phyloP scores from a whole-genome alignment of 2,329 filamentous ascomycete species.

The Colletotrichum nymphaeae region DNA sequence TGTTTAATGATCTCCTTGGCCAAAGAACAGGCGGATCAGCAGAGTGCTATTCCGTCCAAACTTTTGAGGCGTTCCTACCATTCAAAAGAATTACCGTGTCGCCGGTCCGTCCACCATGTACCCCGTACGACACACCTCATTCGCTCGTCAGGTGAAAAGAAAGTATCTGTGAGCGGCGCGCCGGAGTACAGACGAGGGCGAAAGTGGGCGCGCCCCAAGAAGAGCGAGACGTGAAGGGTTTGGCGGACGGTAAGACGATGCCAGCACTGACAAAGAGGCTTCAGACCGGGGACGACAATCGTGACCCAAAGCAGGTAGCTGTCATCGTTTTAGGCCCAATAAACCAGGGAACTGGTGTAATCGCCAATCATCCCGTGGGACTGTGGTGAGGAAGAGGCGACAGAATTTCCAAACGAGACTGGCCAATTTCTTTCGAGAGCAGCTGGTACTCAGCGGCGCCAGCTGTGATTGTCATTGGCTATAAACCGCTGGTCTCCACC shows the following conservation, averaged over 20 bases:
- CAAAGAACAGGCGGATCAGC: neutral
- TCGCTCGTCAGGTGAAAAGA: neutral
- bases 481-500: neutral
- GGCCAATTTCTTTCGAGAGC: constrained; percentile 25
- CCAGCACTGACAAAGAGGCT: neutral
- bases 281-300: neutral
- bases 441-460: constrained; percentile 18
- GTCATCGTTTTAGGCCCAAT: constrained; percentile 4
- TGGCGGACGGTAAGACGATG: neutral
- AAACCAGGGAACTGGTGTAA: neutral
- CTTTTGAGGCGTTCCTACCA: neutral
- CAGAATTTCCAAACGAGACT: constrained; percentile 23
- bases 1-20: neutral
- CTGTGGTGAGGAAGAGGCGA: neutral
- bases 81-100: neutral
- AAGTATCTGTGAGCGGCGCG: neutral
- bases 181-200: neutral
- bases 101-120: neutral
- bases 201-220: neutral
- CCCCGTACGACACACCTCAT: neutral
- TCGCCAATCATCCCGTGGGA: neutral
- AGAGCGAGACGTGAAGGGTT: neutral
- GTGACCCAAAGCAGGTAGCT: constrained; percentile 7
- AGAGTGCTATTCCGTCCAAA: constrained; percentile 2
- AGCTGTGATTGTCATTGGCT: constrained; percentile 12